Base-by-base conservation (phyloP, 2,329 filamentous ascomycete species). In the Macroventuria anomochaeta region DNA sequence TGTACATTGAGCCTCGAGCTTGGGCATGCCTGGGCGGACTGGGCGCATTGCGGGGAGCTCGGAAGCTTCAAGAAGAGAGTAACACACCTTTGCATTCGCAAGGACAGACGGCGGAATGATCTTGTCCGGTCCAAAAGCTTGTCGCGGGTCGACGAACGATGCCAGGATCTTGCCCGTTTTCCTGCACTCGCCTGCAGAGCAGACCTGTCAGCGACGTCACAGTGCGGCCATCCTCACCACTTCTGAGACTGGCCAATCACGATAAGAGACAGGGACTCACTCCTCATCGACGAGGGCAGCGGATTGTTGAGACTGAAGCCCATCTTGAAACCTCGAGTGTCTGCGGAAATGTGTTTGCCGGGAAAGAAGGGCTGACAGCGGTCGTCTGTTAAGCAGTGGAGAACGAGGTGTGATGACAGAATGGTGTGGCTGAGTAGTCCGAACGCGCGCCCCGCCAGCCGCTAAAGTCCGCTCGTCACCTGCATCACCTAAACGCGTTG, bases 111-210 rank as follows among this genome's bases (percentile, higher is more conserved):
- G 93, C 42, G 95, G 95, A 67, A 99, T 99, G 73, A 99, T 88
- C 77, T 97, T 97, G 77, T 97, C 95, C 50, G 95, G 93, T 5
- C 93, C 92, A 75, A 97, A 96, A 17, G 93, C 80, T 80, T 97
- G 93, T 71, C 88, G 85, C 17, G 95, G 95, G 73, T 97, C 95
- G 73, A 97, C 85, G 75, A 99, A 99, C 11, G 93, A 96, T 38
- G 90, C 85, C 65, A 99, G 85, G 70, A 97, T 97, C 82, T 96
- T 96, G 72, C 90, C 90, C 73, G 92, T 95, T 79, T 99, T 99
- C 77, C 89, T 95, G 80, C 95, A 97, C 80, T 99, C 95, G 80
- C 91, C 93, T 97, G 76, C 64, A 53, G 41, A 61, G 57, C 44
- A 60, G 60, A 64, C 53, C 50, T 62, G 67, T 73, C 56, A 74